Evolutionary conservation across 2,329 filamentous ascomycete species (phyloP), one percentile per base, ranked within the genome.

Genomic region (Berkeleyomyces rouxiae): DNA sequence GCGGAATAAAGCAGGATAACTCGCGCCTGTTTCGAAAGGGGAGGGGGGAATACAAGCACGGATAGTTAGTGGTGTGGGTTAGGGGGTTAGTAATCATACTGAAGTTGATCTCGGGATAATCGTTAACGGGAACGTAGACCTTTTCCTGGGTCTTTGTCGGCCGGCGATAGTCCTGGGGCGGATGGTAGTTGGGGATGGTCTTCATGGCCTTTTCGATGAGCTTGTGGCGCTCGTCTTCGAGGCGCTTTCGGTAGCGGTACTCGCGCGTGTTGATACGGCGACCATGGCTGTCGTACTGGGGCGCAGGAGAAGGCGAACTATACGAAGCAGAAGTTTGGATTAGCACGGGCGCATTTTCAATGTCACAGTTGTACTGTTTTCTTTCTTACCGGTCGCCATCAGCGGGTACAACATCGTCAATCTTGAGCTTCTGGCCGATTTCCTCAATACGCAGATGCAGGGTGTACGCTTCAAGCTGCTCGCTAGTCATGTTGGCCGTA

Each of bases 81-180:
- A 85, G 84, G 90, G 90, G 90, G 90, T 96, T 96, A 96, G 91
- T 86, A 91, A 93, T 92, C 92, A 92, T 96, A 99, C 93, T 99
- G 90, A 99, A 99, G 87, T 99, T 99, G 86, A 99, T 97, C 77
- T 99, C 93, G 82, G 93, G 93, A 76, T 99, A 99, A 77, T 99
- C 93, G 84, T 99, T 99, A 79, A 99, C 93, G 74, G 93, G 93
- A 75, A 99, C 93, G 75, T 99, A 99, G 87, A 99, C 95, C 82
- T 99, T 99, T 82, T 99, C 93, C 78, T 99, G 93, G 73, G 93
- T 99, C 87, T 99, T 99, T 74, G 92, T 97, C 66, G 93, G 93
- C 71, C 93, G 89, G 75, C 93, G 90, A 76, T 99, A 99, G 75
- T 99, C 93, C 81, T 92, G 89, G 65, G 93, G 93, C 71, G 93